Evolutionary conservation across 129 eudicot species (phyloP), one percentile per base, ranked within the genome.

Genomic region (Artemisia tridentata): DNA sequence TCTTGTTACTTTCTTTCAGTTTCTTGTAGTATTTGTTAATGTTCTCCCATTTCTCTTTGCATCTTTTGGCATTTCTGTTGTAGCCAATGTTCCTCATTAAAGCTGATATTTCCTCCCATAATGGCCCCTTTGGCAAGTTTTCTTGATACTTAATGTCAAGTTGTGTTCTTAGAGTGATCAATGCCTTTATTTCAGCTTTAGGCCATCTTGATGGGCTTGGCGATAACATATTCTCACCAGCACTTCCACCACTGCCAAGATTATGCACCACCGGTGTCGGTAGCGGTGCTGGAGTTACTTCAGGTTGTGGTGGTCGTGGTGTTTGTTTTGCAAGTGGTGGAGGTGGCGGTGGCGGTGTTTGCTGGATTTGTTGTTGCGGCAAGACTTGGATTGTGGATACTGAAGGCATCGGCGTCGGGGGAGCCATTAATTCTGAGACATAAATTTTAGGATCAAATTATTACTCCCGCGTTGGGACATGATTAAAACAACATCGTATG

Each of bases 1-100:
- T 79, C 67, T 80, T 83, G 79, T 83, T 83, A 77, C 84, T 72
- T 45, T 83, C 84, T 50, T 83, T 83, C 27, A 83, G 79, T 58
- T 83, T 83, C 74, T 83, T 83, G 79, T 79, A 83, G 77, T 83
- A 83, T 51, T 83, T 83, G 76, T 83, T 83, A 49, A 83, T 83
- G 63, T 83, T 83, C 67, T 82, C 86, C 86, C 86, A 82, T 66
- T 82, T 82, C 62, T 82, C 86, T 58, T 83, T 83, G 81, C 87
- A 83, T 5, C 87, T 66, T 76, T 83, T 83, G 0, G 84, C 63
- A 10, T 72, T 83, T 21, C 87, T 65, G 53, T 83, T 76, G 82
- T 83, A 83, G 0, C 87, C 87, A 29, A 75, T 54, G 43, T 65
- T 77, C 43, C 71, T 58, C 87, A 83, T 83, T 3, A 72, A 76